Evolutionary conservation across 768 basidiomycete species (phyloP).

Genomic region (Krasilnikovozyma curviuscula): DNA sequence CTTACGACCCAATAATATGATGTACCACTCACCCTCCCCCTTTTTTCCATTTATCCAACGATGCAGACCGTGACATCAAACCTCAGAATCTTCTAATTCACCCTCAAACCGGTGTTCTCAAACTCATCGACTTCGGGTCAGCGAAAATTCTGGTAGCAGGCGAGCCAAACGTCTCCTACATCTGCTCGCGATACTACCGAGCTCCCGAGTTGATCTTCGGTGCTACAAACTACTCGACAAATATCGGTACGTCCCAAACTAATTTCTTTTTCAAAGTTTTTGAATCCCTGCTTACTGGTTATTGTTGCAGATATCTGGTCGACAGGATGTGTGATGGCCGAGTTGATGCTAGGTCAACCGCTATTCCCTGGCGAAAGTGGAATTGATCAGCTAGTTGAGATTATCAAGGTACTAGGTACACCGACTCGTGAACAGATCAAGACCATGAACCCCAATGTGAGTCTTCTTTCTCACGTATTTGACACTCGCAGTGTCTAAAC

Average conservation of each 20-base stretch:
- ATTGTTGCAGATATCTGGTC: slow-evolving; percentile 76
- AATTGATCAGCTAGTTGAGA: slow-evolving; percentile 97
- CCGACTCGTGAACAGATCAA: slow-evolving; percentile 99
- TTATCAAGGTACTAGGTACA: slow-evolving; percentile 98
- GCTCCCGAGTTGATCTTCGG: slow-evolving; percentile 99
- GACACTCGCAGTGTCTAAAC: not conserved
- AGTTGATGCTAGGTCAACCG: slow-evolving; percentile 96
- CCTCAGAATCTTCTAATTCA: slow-evolving; percentile 96
- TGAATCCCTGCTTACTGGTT: not conserved
- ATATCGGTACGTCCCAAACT: slow-evolving; percentile 53
- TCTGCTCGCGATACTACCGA: slow-evolving; percentile 97
- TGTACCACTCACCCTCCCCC: not conserved
- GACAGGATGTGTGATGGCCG: slow-evolving; percentile 99
- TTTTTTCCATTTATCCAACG: not conserved
- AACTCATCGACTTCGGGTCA: slow-evolving; percentile 96
- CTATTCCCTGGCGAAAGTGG: slow-evolving; percentile 97
- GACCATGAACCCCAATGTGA: slow-evolving; percentile 95
- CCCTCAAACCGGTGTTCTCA: slow-evolving; percentile 87
- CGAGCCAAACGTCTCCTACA: slow-evolving; percentile 98
- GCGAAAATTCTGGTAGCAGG: slow-evolving; percentile 96
- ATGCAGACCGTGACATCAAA: slow-evolving; percentile 78
- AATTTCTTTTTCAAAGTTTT: not conserved
- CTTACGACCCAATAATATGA: too few species aligned
- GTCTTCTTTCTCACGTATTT: slow-evolving; percentile 4
- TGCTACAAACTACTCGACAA: slow-evolving; percentile 98